Conservation (phyloP, 2,329 filamentous ascomycete species). For the Ophiosphaerella narmari region DNA sequence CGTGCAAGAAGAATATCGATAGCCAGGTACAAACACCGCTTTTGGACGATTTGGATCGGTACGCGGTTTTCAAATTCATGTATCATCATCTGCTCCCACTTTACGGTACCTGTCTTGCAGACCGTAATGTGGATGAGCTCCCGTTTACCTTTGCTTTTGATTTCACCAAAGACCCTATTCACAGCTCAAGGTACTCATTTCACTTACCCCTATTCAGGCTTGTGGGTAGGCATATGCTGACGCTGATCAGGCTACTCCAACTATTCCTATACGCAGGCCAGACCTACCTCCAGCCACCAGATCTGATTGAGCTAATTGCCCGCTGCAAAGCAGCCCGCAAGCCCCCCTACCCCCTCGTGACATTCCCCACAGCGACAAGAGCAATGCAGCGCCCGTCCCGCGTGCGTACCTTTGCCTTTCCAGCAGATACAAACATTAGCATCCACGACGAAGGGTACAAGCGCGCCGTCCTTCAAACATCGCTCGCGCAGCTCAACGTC, state of each 20-base stretch:
- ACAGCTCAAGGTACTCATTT: constrained; percentile 8
- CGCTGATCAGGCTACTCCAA: constrained; percentile 13
- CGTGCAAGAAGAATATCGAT: neutral
- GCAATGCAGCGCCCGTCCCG: constrained; percentile 3
- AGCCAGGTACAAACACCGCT: constrained; percentile 6
- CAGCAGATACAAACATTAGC: neutral
- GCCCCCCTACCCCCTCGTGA: constrained; percentile 15
- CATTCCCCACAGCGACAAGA: constrained; percentile 14
- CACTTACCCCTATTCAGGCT: neutral
- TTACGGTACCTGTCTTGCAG: constrained; percentile 16
- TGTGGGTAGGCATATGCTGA: neutral
- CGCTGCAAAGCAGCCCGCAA: constrained; percentile 13
- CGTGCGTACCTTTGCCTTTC: constrained; percentile 1
- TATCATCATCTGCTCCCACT: constrained; percentile 31
- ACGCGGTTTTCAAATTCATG: constrained; percentile 26
- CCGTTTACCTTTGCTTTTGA: constrained; percentile 24
- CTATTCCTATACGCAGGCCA: constrained; percentile 24
- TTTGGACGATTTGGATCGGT: constrained; percentile 25
- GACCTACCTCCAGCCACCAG: constrained; percentile 31
- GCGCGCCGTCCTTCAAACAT: neutral
- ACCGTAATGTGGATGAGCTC: constrained; percentile 16
- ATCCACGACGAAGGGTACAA: neutral
- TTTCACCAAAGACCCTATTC: neutral
- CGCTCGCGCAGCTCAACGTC: constrained; percentile 8
- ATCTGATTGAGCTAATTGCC: constrained; percentile 29